Conservation (phyloP, 139 green algal genomes). For the Chlorella sp. region DNA sequence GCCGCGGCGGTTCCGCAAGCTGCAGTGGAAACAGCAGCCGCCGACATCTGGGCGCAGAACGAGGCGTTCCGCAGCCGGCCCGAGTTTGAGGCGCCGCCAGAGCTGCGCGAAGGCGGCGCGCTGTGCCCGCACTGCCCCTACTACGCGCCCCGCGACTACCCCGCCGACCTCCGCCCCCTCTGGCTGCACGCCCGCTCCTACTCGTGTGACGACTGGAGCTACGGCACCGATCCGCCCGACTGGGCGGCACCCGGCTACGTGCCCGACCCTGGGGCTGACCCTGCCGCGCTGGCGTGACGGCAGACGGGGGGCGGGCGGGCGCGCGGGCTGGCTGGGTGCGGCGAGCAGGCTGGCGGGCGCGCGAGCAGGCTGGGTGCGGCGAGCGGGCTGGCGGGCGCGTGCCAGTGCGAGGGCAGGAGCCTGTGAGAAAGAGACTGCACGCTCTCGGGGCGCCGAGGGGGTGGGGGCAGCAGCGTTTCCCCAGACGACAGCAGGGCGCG, state of each 20-base stretch:
- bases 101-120: conserved; percentile 6
- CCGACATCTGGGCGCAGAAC: conserved; percentile 1
- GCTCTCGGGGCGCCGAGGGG: too few relatives aligned
- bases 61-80: neutral
- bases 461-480: too few relatives aligned
- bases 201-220: conserved; percentile 48
- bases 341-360: too few relatives aligned
- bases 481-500: too few relatives aligned
- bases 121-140: conserved; percentile 51
- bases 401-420: too few relatives aligned
- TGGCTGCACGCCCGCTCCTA: conserved; percentile 81
- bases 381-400: too few relatives aligned
- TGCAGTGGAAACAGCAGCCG: neutral
- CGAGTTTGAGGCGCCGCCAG: neutral
- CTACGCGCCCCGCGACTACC: conserved; percentile 39
- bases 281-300: neutral
- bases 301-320: too few relatives aligned
- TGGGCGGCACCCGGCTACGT: conserved; percentile 56
- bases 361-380: too few relatives aligned
- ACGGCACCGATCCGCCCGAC: conserved; percentile 54
- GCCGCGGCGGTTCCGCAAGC: neutral
- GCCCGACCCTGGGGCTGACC: neutral
- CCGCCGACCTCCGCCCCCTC: conserved; percentile 47
- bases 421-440: too few relatives aligned
- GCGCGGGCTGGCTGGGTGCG: too few relatives aligned